A percentile compares a stretch with the other conserved stretches of the same genome.
Conservation (phyloP, 2,329 filamentous ascomycete species). For the Dryadomyces quercus-mongolicae region DNA sequence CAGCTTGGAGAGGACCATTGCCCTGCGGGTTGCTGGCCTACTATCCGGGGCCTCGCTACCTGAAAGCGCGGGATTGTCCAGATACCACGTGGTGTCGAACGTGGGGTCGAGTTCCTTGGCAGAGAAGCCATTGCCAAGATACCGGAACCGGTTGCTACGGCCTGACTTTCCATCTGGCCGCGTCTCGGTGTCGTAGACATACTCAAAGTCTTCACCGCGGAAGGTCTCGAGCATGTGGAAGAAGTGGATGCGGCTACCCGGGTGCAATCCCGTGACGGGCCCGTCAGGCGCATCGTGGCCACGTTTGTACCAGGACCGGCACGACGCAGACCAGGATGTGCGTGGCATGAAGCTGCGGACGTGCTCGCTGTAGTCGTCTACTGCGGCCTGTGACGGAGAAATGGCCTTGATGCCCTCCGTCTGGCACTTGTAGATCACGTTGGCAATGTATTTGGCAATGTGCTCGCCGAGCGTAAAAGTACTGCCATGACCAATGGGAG, state of each 20-base stretch:
- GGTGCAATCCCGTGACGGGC: slow-evolving; percentile 36
- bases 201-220: slow-evolving; percentile 41
- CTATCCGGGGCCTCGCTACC: background rate
- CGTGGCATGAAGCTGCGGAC: slow-evolving; percentile 38
- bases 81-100: slow-evolving; percentile 30
- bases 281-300: slow-evolving; percentile 26
- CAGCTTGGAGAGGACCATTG: background rate
- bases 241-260: slow-evolving; percentile 38
- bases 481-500: slow-evolving; percentile 36
- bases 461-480: slow-evolving; percentile 39
- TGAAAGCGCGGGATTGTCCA: slow-evolving; percentile 15
- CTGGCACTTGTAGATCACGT: slow-evolving; percentile 35
- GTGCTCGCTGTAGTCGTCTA: slow-evolving; percentile 38
- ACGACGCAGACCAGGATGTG: slow-evolving; percentile 34
- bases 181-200: slow-evolving; percentile 24
- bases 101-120: slow-evolving; percentile 27
- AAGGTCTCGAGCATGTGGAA: slow-evolving; percentile 39
- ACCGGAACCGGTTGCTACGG: slow-evolving; percentile 32
- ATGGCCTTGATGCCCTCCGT: slow-evolving; percentile 35
- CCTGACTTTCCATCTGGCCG: slow-evolving; percentile 6
- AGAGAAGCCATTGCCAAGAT: slow-evolving; percentile 41
- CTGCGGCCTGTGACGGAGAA: slow-evolving; percentile 30
- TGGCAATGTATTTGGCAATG: slow-evolving; percentile 38
- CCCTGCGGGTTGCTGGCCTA: background rate
- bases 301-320: slow-evolving; percentile 40